Percentiles rank a stretch among this genome's conserved stretches.
phyloP scores from a whole-genome alignment of 257 asterid species.

The Coffea eugenioides region DNA sequence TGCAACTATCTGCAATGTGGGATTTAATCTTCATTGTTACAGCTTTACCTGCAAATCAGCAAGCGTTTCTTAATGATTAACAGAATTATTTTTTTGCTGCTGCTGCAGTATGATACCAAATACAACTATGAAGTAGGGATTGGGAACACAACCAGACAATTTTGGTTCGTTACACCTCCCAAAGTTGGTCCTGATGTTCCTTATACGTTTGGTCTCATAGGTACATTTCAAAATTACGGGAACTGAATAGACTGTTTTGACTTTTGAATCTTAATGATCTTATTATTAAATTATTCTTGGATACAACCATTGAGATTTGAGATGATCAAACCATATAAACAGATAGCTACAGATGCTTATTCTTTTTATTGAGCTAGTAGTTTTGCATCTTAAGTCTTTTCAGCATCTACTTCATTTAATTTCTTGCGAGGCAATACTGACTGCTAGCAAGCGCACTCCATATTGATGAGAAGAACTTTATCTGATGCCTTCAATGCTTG shows the following conservation, averaged over 20 bases:
- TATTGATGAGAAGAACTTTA: background rate
- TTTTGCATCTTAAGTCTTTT: background rate
- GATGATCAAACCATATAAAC: too few species aligned
- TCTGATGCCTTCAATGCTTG: background rate
- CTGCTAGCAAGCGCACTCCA: background rate
- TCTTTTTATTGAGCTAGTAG: background rate
- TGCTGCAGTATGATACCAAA: slow-evolving; percentile 54
- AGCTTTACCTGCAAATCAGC: too few species aligned
- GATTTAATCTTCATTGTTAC: background rate
- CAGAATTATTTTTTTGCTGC: slow-evolving; percentile 4
- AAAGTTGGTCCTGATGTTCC: slow-evolving; percentile 66
- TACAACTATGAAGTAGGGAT: slow-evolving; percentile 57
- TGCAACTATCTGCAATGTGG: background rate
- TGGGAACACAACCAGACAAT: slow-evolving; percentile 35
- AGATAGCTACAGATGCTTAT: too few species aligned
- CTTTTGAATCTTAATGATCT: background rate
- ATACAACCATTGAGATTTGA: background rate
- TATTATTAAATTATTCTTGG: background rate
- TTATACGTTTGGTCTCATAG: slow-evolving; percentile 65
- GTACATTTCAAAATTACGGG: slow-evolving; percentile 24
- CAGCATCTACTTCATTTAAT: background rate
- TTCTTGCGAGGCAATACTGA: background rate
- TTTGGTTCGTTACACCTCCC: slow-evolving; percentile 65
- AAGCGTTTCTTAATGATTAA: background rate
- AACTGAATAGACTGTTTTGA: background rate